These are phyloP conservation scores for Starmerella ratchasimensis DNA, from an alignment of 805 yeast species.

Conservation along the genomic window DNA sequence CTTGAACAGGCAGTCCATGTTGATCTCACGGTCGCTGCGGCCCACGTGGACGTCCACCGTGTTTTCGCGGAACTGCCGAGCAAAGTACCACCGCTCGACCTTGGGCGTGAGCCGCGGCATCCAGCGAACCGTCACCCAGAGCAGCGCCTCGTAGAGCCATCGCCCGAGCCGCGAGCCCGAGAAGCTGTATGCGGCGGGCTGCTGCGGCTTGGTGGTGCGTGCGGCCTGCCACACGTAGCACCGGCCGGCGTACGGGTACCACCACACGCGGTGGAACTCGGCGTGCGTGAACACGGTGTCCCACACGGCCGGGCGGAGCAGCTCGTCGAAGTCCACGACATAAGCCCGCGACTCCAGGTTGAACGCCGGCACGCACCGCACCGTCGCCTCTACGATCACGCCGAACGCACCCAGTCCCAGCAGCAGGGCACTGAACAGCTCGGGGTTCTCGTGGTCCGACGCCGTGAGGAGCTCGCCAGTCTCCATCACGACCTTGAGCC, in stretches of 20 bases:
- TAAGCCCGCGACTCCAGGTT: slow-evolving; percentile 71
- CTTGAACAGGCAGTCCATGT: slow-evolving; percentile 88
- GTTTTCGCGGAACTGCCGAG: slow-evolving; percentile 50
- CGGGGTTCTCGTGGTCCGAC: slow-evolving; percentile 47
- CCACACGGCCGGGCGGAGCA: slow-evolving; percentile 46
- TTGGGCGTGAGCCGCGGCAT: slow-evolving; percentile 67
- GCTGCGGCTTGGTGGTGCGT: slow-evolving; percentile 51
- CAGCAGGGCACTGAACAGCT: slow-evolving; percentile 66
- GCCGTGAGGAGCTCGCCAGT: slow-evolving; percentile 58
- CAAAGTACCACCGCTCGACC: slow-evolving; percentile 74
- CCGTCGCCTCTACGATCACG: slow-evolving; percentile 68
- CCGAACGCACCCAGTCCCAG: slow-evolving; percentile 87
- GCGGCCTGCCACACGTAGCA: slow-evolving; percentile 86
- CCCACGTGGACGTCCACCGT: slow-evolving; percentile 47
- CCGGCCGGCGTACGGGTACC: slow-evolving; percentile 86
- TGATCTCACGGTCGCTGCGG: slow-evolving; percentile 71
- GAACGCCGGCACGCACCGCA: slow-evolving; percentile 73
- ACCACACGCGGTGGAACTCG: slow-evolving; percentile 91
- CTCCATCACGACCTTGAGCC: slow-evolving; percentile 60
- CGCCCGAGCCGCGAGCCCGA: slow-evolving; percentile 75
- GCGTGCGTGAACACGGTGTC: slow-evolving; percentile 71
- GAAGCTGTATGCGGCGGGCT: slow-evolving; percentile 62
- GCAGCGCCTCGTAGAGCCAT: slow-evolving; percentile 58
- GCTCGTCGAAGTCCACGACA: slow-evolving; percentile 60
- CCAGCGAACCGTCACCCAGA: slow-evolving; percentile 66